phyloP scores from a whole-genome alignment of 805 yeast species.

The Wickerhamomyces hampshirensis region DNA sequence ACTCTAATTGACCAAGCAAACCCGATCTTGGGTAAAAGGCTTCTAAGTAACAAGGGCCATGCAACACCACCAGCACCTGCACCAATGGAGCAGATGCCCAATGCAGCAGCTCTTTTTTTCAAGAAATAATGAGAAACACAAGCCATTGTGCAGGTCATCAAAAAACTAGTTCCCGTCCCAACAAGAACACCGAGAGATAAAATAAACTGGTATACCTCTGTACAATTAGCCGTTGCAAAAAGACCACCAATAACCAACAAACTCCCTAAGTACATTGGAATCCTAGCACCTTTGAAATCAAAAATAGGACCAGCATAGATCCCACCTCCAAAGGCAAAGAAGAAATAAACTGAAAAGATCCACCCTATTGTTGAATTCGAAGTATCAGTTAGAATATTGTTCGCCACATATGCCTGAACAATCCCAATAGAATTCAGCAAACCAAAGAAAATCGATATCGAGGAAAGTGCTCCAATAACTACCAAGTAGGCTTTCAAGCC shows the following conservation, averaged over 20 bases:
- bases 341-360: slow-evolving; percentile 45
- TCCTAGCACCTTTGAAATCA: slow-evolving; percentile 48
- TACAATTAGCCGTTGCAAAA: slow-evolving; percentile 47
- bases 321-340: slow-evolving; percentile 21
- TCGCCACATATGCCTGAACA: slow-evolving; percentile 54
- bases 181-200: slow-evolving; percentile 49
- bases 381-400: slow-evolving; percentile 42
- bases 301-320: slow-evolving; percentile 42
- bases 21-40: slow-evolving; percentile 44
- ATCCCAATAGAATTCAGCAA: slow-evolving; percentile 61
- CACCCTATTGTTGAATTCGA: slow-evolving; percentile 53
- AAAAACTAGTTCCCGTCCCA: slow-evolving; percentile 47
- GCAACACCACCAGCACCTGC: slow-evolving; percentile 65
- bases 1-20: slow-evolving; percentile 57
- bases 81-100: slow-evolving; percentile 60
- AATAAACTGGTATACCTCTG: slow-evolving; percentile 51
- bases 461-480: slow-evolving; percentile 40
- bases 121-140: slow-evolving; percentile 61
- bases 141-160: slow-evolving; percentile 51
- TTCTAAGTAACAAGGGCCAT: slow-evolving; percentile 49
- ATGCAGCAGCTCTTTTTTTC: slow-evolving; percentile 50
- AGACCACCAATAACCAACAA: slow-evolving; percentile 41
- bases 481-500: slow-evolving; percentile 33
- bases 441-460: slow-evolving; percentile 55
- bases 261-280: slow-evolving; percentile 40